phyloP scores from a whole-genome alignment of 139 green algal genomes.

The Volvox reticuliferus region DNA sequence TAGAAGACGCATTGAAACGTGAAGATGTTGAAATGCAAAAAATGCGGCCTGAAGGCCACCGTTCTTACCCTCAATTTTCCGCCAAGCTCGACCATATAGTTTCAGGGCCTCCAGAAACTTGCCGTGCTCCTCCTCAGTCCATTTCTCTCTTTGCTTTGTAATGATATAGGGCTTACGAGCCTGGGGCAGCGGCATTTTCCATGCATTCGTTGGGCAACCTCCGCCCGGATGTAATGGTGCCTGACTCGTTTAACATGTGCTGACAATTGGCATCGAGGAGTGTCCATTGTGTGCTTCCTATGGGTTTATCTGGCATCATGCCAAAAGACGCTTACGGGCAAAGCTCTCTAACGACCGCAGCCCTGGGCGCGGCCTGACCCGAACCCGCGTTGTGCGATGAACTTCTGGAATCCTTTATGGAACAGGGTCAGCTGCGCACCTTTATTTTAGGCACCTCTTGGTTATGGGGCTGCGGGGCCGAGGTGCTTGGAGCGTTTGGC shows the following conservation, averaged over 20 bases:
- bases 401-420: background rate
- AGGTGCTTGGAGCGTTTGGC: background rate
- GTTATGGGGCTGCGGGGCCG: background rate
- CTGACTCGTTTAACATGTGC: too few relatives aligned
- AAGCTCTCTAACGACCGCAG: too few relatives aligned
- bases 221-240: too few relatives aligned
- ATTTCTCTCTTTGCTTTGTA: constrained; percentile 84
- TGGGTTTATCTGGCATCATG: too few relatives aligned
- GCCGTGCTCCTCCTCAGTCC: constrained; percentile 93
- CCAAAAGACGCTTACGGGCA: too few relatives aligned
- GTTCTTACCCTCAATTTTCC: constrained; percentile 67
- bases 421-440: background rate
- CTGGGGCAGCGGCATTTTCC: constrained; percentile 47
- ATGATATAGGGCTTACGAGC: constrained; percentile 85
- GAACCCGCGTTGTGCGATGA: background rate
- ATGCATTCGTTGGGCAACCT: too few relatives aligned
- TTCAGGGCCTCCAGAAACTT: constrained; percentile 92
- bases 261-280: too few relatives aligned
- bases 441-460: background rate
- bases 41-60: too few relatives aligned
- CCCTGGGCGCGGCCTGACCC: too few relatives aligned
- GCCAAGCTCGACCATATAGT: constrained; percentile 74
- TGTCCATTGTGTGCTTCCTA: background rate
- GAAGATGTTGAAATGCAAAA: too few relatives aligned
- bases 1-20: too few relatives aligned